Conservation (phyloP, 164 flowering plant genomes). For the Vitis rotundifolia region DNA sequence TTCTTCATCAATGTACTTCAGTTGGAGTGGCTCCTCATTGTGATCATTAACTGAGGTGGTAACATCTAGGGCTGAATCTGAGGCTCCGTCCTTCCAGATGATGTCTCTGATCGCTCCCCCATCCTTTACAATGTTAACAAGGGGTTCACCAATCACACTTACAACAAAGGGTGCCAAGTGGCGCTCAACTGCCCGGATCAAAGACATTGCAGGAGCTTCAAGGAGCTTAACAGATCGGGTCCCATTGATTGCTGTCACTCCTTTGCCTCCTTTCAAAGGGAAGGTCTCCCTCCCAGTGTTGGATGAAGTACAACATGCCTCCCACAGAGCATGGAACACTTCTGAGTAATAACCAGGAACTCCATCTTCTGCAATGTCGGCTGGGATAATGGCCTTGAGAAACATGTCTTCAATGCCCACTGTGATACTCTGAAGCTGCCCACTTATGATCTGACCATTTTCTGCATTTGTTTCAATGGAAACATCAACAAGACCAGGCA, state of each 20-base stretch:
- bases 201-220: slow-evolving; percentile 57
- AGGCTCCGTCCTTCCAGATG: slow-evolving; percentile 53
- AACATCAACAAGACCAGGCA: slow-evolving; percentile 83
- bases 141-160: slow-evolving; percentile 70
- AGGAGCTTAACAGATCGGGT: slow-evolving; percentile 87
- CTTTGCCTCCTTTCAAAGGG: slow-evolving; percentile 76
- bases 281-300: slow-evolving; percentile 80
- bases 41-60: slow-evolving; percentile 20
- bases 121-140: slow-evolving; percentile 50
- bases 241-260: slow-evolving; percentile 78
- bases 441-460: slow-evolving; percentile 70
- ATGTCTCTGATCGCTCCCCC: slow-evolving; percentile 54
- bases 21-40: slow-evolving; percentile 52
- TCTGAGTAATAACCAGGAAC: slow-evolving; percentile 55
- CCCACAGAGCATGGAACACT: slow-evolving; percentile 84
- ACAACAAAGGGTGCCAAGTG: slow-evolving; percentile 78
- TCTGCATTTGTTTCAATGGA: slow-evolving; percentile 75
- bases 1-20: slow-evolving; percentile 57
- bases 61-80: slow-evolving; percentile 31
- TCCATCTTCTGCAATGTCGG: slow-evolving; percentile 44
- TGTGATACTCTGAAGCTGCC: slow-evolving; percentile 64
- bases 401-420: slow-evolving; percentile 97
- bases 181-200: slow-evolving; percentile 60
- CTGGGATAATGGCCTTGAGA: slow-evolving; percentile 63
- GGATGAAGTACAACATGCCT: slow-evolving; percentile 69